A percentile compares a stretch with the other conserved stretches of the same genome.
phyloP scores from a whole-genome alignment of 441 rosid species.

The Erodium trifolium region DNA sequence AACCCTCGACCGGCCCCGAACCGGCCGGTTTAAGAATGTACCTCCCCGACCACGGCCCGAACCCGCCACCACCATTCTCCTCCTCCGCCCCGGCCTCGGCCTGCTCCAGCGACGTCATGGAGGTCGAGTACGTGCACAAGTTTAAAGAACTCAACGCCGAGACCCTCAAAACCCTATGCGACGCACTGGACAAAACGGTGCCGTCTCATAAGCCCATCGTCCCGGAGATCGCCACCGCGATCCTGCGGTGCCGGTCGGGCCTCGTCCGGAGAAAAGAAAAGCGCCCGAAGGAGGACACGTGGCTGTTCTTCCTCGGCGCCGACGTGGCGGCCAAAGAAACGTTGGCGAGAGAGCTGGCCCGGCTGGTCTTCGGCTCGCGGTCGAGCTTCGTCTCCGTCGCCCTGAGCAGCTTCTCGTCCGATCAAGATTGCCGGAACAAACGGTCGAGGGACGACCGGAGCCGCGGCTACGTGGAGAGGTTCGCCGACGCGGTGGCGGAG shows the following conservation, averaged over 20 bases:
- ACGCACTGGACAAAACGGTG: slow-evolving; percentile 44
- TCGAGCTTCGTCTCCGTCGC: slow-evolving; percentile 35
- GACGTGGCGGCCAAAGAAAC: slow-evolving; percentile 48
- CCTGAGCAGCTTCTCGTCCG: slow-evolving; percentile 47
- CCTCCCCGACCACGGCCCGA: too few relatives aligned
- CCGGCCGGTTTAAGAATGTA: too few relatives aligned
- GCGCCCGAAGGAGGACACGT: slow-evolving; percentile 44
- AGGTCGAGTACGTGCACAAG: slow-evolving; percentile 36
- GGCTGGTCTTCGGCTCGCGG: slow-evolving; percentile 42
- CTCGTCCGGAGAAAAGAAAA: slow-evolving; percentile 17
- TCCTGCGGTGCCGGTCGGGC: slow-evolving; percentile 55
- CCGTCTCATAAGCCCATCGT: slow-evolving; percentile 46
- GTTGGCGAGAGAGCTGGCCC: slow-evolving; percentile 46
- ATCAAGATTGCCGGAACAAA: slow-evolving; percentile 35
- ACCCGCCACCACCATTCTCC: background rate
- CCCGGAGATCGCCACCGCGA: slow-evolving; percentile 34
- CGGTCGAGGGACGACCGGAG: slow-evolving; percentile 41
- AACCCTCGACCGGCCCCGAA: too few relatives aligned
- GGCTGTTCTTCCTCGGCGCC: slow-evolving; percentile 57
- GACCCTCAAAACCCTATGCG: slow-evolving; percentile 35
- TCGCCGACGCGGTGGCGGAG: slow-evolving; percentile 36
- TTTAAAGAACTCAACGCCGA: slow-evolving; percentile 43
- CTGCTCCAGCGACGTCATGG: slow-evolving; percentile 50
- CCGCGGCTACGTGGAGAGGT: slow-evolving; percentile 27
- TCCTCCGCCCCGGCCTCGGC: slow-evolving; percentile 26